Evolutionary conservation across 225 moss, liverwort and hornwort species (phyloP).

Genomic region (Pseudoscleropodium purum): DNA sequence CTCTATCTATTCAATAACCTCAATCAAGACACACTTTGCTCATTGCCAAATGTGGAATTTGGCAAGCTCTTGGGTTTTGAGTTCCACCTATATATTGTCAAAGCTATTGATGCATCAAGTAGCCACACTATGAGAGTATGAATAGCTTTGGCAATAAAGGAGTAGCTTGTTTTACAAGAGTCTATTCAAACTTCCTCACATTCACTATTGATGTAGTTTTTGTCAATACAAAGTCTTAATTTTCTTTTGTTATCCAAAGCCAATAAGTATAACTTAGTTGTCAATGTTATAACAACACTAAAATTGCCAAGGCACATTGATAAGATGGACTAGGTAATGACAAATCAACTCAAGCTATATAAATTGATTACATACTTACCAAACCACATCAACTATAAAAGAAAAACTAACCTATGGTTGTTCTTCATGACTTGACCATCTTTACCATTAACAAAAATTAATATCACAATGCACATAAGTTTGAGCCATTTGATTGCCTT

Average conservation of each 20-base stretch:
- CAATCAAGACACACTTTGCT: neutral
- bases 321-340: neutral
- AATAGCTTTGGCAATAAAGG: neutral
- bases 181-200: neutral
- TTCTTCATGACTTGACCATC: neutral
- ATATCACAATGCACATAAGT: neutral
- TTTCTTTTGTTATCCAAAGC: neutral
- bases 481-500: neutral
- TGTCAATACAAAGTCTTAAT: neutral
- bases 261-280: neutral
- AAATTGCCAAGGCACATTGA: neutral
- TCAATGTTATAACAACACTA: neutral
- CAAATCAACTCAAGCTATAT: neutral
- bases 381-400: neutral
- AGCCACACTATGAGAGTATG: neutral
- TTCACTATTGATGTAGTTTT: neutral
- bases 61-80: neutral
- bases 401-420: neutral
- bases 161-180: neutral
- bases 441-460: neutral
- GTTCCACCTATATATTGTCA: neutral
- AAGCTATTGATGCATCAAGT: neutral
- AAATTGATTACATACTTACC: neutral
- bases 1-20: neutral
- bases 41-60: neutral